Percentiles rank a stretch among this genome's conserved stretches.
Evolutionary conservation across 805 yeast species (phyloP).

Genomic region (Saccharomycopsis oosterbeekiorum): DNA sequence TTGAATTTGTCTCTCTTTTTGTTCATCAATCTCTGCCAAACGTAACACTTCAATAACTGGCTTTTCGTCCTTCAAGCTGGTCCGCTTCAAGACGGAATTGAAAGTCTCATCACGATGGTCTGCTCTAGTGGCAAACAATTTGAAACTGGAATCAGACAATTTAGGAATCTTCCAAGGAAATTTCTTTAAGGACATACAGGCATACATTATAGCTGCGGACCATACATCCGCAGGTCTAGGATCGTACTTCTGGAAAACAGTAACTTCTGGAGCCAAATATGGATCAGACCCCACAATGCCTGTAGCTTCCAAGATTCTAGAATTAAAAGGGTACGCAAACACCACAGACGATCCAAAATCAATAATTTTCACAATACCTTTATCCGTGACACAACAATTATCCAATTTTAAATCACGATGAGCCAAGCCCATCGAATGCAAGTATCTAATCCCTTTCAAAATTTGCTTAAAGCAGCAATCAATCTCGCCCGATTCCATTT

Average conservation of each 20-base stretch:
- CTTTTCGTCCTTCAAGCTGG: slow-evolving; percentile 26
- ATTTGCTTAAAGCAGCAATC: slow-evolving; percentile 88
- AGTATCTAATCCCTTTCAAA: slow-evolving; percentile 66
- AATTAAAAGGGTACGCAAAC: slow-evolving; percentile 77
- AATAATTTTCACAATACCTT: slow-evolving; percentile 81
- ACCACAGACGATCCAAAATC: slow-evolving; percentile 94
- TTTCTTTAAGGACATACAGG: slow-evolving; percentile 85
- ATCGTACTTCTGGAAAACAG: slow-evolving; percentile 72
- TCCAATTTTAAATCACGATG: slow-evolving; percentile 89
- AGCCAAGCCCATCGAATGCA: slow-evolving; percentile 78
- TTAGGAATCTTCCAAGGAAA: slow-evolving; percentile 95
- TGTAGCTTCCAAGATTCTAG: slow-evolving; percentile 59
- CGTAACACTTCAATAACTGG: slow-evolving; percentile 38
- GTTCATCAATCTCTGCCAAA: neutral
- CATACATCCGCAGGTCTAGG: slow-evolving; percentile 92
- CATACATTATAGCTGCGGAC: slow-evolving; percentile 85
- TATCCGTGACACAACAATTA: slow-evolving; percentile 75
- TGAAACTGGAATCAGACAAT: slow-evolving; percentile 69
- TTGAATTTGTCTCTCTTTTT: neutral
- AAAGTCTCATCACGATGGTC: slow-evolving; percentile 48
- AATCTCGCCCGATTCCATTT: slow-evolving; percentile 70
- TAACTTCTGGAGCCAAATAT: slow-evolving; percentile 84
- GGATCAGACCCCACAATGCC: slow-evolving; percentile 90
- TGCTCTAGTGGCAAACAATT: slow-evolving; percentile 66
- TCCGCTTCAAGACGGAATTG: slow-evolving; percentile 38